These are phyloP conservation scores for Candida buenavistaensis DNA, from an alignment of 1,139 yeast species.

Conservation along the genomic window DNA sequence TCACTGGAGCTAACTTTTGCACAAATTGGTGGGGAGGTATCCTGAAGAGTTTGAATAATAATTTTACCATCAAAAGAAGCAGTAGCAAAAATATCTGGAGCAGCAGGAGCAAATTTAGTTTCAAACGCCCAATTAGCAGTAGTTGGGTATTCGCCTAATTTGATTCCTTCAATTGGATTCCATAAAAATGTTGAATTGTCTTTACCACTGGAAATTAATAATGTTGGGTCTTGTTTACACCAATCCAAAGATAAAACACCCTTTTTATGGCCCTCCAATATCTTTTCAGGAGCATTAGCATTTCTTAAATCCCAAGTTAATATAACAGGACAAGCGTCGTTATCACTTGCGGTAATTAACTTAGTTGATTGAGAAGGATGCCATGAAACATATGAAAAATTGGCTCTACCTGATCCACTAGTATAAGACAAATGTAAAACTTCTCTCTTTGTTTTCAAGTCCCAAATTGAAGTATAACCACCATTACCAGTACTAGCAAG, in stretches of 20 bases:
- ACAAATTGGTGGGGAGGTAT: conserved; percentile 59
- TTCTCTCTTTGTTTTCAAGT: conserved; percentile 81
- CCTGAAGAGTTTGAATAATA: conserved; percentile 83
- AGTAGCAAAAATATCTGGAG: conserved; percentile 90
- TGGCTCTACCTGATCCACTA: conserved; percentile 57
- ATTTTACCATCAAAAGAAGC: conserved; percentile 93
- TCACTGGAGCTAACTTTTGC: conserved; percentile 52
- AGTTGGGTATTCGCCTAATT: conserved; percentile 85
- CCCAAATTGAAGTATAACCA: conserved; percentile 93
- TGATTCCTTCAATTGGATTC: conserved; percentile 77
- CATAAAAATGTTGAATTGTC: conserved; percentile 87
- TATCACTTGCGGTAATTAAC: conserved; percentile 83
- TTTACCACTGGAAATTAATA: conserved; percentile 85
- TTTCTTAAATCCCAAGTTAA: conserved; percentile 94
- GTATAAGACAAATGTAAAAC: conserved; percentile 77
- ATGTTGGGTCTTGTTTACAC: conserved; percentile 80
- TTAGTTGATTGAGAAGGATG: conserved; percentile 83
- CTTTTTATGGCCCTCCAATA: conserved; percentile 78
- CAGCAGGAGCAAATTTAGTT: conserved; percentile 79
- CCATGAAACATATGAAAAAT: conserved; percentile 77
- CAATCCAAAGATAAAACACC: conserved; percentile 92
- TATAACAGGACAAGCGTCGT: conserved; percentile 78
- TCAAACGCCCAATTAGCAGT: conserved; percentile 94
- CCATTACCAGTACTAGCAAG: conserved; percentile 86
- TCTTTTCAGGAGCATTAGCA: conserved; percentile 80